These are phyloP conservation scores for Lantana camara DNA, from an alignment of 257 asterid genomes.

Conservation along the genomic window DNA sequence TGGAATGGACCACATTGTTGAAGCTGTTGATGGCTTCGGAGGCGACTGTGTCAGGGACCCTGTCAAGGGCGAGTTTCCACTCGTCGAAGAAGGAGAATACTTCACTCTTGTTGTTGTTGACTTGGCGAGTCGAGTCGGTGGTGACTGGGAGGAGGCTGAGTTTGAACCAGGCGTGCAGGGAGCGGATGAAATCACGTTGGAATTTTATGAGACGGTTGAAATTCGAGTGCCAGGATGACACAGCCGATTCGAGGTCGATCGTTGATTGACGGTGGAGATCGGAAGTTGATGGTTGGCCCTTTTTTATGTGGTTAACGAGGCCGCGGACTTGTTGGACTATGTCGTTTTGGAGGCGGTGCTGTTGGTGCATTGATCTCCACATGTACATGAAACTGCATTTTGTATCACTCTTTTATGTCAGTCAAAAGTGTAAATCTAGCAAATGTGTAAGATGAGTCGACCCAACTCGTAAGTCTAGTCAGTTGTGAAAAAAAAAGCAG, in stretches of 20 bases:
- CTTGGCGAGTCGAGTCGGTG: constrained; percentile 39
- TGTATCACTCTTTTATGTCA: constrained; percentile 1
- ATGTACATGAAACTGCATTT: constrained; percentile 85
- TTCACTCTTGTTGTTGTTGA: constrained; percentile 35
- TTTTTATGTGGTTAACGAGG: constrained; percentile 51
- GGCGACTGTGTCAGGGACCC: constrained; percentile 88
- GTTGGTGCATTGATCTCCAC: constrained; percentile 97
- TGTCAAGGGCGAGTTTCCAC: constrained; percentile 90
- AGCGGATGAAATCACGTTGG: constrained; percentile 65
- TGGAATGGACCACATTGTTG: constrained; percentile 79
- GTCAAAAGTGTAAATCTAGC: constrained; percentile 8
- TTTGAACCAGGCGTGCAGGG: constrained; percentile 92
- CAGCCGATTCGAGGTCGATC: constrained; percentile 83
- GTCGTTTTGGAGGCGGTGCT: constrained; percentile 72
- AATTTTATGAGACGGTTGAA: constrained; percentile 78
- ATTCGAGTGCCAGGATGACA: constrained; percentile 87
- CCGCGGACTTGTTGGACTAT: constrained; percentile 93
- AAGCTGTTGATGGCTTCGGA: constrained; percentile 96
- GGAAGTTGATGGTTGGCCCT: constrained; percentile 68
- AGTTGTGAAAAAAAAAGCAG: no score
- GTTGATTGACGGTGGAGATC: constrained; percentile 92
- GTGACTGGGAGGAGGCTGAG: constrained; percentile 66
- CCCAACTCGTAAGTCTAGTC: no score
- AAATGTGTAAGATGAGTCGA: no score
- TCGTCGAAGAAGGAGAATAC: constrained; percentile 77